Percentiles rank a stretch among this genome's conserved stretches.
These are phyloP conservation scores for Leucosporidium scottii DNA, from an alignment of 768 basidiomycete genomes.

Conservation along the genomic window DNA sequence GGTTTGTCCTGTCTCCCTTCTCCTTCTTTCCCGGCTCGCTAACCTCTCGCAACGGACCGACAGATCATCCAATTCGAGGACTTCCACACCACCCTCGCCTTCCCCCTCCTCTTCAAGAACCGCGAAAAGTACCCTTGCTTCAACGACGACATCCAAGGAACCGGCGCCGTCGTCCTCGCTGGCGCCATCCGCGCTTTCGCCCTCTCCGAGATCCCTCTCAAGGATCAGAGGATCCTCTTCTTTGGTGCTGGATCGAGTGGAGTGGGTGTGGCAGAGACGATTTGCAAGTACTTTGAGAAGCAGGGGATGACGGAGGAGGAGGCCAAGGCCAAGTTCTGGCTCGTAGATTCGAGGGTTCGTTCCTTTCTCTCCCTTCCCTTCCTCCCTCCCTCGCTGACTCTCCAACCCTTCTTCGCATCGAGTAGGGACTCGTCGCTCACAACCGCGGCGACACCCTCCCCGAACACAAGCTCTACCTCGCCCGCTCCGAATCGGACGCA, in stretches of 20 bases:
- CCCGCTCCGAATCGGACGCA: constrained; percentile 69
- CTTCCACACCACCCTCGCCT: constrained; percentile 86
- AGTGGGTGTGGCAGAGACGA: constrained; percentile 82
- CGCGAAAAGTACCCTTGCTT: constrained; percentile 61
- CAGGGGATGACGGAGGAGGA: constrained; percentile 68
- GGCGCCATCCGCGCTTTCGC: constrained; percentile 71
- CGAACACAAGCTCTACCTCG: constrained; percentile 81
- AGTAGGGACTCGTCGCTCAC: constrained; percentile 70
- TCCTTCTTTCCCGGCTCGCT: too few relatives aligned
- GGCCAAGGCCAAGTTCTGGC: constrained; percentile 68
- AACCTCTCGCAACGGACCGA: too few relatives aligned
- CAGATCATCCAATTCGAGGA: constrained; percentile 51
- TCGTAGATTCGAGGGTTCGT: constrained; percentile 47
- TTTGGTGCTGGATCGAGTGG: constrained; percentile 87
- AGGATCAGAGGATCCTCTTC: constrained; percentile 78
- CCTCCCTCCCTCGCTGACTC: not conserved
- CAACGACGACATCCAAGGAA: constrained; percentile 88
- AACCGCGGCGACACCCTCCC: constrained; percentile 64
- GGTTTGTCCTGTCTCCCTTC: not conserved
- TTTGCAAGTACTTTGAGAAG: constrained; percentile 73
- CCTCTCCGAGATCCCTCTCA: constrained; percentile 44
- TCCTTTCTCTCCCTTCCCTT: not conserved
- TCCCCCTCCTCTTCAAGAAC: constrained; percentile 71
- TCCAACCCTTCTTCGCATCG: not conserved
- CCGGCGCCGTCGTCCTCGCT: constrained; percentile 79